Evolutionary conservation across 495 filamentous ascomycete genomes (phyloP).

Genomic region (Tuber melanosporum): DNA sequence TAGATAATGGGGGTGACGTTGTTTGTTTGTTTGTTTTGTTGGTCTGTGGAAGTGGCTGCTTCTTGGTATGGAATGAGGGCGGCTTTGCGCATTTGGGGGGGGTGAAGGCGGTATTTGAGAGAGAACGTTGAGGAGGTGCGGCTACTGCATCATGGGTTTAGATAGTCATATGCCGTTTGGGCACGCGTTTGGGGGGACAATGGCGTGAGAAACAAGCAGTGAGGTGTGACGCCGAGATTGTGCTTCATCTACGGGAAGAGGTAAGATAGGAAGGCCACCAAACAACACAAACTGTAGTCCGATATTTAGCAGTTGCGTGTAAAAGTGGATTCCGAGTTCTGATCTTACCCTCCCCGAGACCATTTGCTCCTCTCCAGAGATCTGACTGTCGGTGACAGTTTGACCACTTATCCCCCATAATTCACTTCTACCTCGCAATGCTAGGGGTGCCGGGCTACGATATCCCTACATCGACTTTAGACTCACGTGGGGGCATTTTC

Average conservation of each 20-base stretch:
- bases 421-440: not conserved
- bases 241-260: not conserved
- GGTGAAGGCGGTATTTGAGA: too few relatives aligned
- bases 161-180: not conserved
- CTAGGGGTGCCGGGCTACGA: not conserved
- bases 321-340: not conserved
- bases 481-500: not conserved
- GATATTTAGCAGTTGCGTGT: not conserved
- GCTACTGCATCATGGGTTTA: not conserved
- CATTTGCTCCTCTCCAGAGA: not conserved
- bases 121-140: not conserved
- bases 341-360: not conserved
- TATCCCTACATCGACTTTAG: not conserved
- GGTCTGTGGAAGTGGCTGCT: not conserved
- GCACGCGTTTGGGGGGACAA: not conserved
- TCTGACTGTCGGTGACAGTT: not conserved
- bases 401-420: not conserved
- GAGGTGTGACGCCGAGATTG: not conserved
- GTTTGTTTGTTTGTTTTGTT: not conserved
- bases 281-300: not conserved
- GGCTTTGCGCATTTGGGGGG: not conserved
- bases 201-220: not conserved
- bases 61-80: not conserved
- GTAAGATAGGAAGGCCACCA: not conserved
- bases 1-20: not conserved